Evolutionary conservation across 352 stramenopile genomes (phyloP).

Genomic region (Phytophthora constricta): DNA sequence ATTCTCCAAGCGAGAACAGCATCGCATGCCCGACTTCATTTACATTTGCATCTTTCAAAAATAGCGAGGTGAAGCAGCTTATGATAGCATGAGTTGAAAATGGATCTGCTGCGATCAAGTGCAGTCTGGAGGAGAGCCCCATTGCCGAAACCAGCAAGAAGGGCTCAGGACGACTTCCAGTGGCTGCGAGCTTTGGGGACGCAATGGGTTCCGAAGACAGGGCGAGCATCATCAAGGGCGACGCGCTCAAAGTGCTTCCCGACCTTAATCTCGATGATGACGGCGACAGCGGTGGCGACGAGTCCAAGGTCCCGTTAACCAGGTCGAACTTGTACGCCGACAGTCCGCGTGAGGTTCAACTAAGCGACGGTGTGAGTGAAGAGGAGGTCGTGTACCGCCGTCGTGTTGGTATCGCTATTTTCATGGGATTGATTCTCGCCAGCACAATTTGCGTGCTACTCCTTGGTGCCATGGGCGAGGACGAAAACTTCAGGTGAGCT

Average conservation of each 20-base stretch:
- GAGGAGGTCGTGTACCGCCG: constrained; percentile 61
- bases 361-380: constrained; percentile 42
- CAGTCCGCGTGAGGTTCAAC: constrained; percentile 49
- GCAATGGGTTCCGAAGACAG: constrained; percentile 51
- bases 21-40: too few relatives aligned
- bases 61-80: too few relatives aligned
- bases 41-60: too few relatives aligned
- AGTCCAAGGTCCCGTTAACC: constrained; percentile 51
- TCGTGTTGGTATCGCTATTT: constrained; percentile 60
- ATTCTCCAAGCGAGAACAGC: too few relatives aligned
- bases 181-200: constrained; percentile 13
- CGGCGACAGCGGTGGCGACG: constrained; percentile 36
- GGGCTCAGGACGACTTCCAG: constrained; percentile 17
- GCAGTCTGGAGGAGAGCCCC: constrained; percentile 11
- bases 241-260: constrained; percentile 50
- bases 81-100: constrained; percentile 27
- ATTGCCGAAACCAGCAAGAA: constrained; percentile 36
- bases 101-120: too few relatives aligned
- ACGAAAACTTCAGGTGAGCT: constrained; percentile 74
- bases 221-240: constrained; percentile 56
- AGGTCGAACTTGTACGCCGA: constrained; percentile 75
- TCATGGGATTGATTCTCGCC: constrained; percentile 63
- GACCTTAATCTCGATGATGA: constrained; percentile 35
- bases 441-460: constrained; percentile 73
- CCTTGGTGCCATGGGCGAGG: constrained; percentile 62